Base-by-base conservation (phyloP, 78 protist species). In the Dictyostelium purpureum region DNA sequence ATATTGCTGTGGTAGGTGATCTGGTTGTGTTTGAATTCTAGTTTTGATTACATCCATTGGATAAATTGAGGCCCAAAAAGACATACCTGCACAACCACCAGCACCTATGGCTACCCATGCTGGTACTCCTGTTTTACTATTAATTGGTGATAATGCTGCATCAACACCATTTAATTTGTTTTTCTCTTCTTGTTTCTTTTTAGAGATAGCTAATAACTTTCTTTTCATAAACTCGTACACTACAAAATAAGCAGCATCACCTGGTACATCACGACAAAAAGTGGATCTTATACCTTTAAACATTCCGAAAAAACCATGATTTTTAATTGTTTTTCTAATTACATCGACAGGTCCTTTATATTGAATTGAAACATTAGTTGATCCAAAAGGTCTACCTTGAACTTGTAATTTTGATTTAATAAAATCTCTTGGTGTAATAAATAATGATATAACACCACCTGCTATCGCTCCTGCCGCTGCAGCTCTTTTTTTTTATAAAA, bases 11-110 rank as follows among this genome's bases (percentile, higher is more conserved):
- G 90, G 82, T 12, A 45, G 14, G 31, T 83, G 57, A 49, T 83
- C 67, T 24, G 90, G 88, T 54, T 80, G 94, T 6, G 88, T 78
- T 42, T 79, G 90, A 54, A 79, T 79, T 31, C 83, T 26, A 12
- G 75, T 69, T 47, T 89, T 89, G 21, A 89, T 79, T 6, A 89
- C 94, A 63, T 89, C 94, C 37, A 89, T 42, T 18, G 94, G 94
- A 37, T 89, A 89, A 18, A 89, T 89, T 14, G 82, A 57, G 19
- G 40, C 28, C 94, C 94, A 89, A 47, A 80, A 89, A 40, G 79
- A 43, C 80, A 79, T 61, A 18, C 94, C 94, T 28, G 94, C 88
- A 26, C 56, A 33, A 45, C 94, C 94, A 66, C 94, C 94, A 12
- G 94, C 88, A 19, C 79, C 70, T 43, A 85, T 59, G 7, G 91